Evolutionary conservation across 2,329 filamentous ascomycete species (phyloP).

Genomic region (Colletotrichum graminicola): DNA sequence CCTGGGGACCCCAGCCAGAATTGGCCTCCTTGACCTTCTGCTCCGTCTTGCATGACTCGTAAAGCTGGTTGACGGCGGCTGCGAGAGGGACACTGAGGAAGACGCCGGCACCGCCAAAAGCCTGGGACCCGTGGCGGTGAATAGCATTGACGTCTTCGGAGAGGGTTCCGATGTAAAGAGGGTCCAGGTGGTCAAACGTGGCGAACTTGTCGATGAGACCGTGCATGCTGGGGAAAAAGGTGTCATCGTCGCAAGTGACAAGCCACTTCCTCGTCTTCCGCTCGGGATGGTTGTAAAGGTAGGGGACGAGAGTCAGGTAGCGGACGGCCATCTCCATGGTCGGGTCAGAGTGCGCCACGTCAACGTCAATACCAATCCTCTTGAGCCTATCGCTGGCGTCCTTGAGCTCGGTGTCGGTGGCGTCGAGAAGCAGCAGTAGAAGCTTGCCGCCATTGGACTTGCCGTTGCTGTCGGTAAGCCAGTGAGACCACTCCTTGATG

Average conservation of each 20-base stretch:
- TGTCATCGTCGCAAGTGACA: constrained; percentile 74
- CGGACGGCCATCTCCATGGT: constrained; percentile 69
- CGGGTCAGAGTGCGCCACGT: constrained; percentile 67
- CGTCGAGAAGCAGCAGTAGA: constrained; percentile 66
- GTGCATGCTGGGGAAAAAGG: constrained; percentile 72
- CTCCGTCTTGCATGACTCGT: constrained; percentile 59
- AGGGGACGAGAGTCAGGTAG: constrained; percentile 67
- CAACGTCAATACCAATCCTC: constrained; percentile 66
- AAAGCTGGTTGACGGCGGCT: constrained; percentile 59
- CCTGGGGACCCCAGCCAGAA: constrained; percentile 70
- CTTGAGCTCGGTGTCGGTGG: constrained; percentile 63
- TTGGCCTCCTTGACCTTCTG: constrained; percentile 67
- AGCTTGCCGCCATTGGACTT: constrained; percentile 69
- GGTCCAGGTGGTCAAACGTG: constrained; percentile 63
- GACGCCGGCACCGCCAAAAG: constrained; percentile 73
- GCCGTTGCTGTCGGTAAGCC: constrained; percentile 69
- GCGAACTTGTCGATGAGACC: constrained; percentile 63
- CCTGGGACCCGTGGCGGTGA: constrained; percentile 71
- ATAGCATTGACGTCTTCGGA: constrained; percentile 73
- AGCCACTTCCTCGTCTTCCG: constrained; percentile 67
- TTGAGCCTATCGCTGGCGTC: constrained; percentile 61
- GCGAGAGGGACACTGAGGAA: constrained; percentile 69
- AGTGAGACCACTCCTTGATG: constrained; percentile 70
- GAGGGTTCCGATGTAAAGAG: constrained; percentile 71
- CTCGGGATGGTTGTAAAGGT: constrained; percentile 65